Conservation (phyloP, 352 stramenopile genomes). For the Globisporangium abappressorium region DNA sequence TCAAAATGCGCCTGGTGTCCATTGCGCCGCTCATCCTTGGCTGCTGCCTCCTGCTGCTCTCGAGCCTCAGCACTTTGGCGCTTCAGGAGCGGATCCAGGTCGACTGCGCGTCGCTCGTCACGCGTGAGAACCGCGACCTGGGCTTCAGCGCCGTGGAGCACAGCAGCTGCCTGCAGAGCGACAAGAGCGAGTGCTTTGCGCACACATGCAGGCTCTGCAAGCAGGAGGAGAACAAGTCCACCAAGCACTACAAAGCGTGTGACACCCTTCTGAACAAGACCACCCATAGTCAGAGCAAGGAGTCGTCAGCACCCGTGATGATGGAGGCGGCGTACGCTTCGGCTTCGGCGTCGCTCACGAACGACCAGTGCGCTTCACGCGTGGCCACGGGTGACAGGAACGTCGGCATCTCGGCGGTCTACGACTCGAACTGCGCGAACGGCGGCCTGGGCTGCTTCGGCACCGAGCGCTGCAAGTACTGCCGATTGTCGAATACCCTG, state of each 20-base stretch:
- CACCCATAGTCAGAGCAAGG: background rate
- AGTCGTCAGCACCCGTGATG: background rate
- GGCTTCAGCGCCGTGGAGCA: slow-evolving; percentile 14
- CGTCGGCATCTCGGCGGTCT: slow-evolving; percentile 32
- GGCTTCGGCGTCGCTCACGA: slow-evolving; percentile 5
- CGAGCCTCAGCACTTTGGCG: background rate
- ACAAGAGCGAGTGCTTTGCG: slow-evolving; percentile 23
- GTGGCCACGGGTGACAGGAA: slow-evolving; percentile 29
- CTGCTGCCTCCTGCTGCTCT: background rate
- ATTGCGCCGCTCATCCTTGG: background rate
- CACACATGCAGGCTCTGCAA: slow-evolving; percentile 24
- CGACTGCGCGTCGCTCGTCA: background rate
- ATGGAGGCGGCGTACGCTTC: background rate
- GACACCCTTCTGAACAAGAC: background rate
- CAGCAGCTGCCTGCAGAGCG: background rate
- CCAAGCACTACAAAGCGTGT: slow-evolving; percentile 17
- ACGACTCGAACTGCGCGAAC: slow-evolving; percentile 17
- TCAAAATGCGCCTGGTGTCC: slow-evolving; percentile 1
- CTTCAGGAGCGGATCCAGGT: background rate
- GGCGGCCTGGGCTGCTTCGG: slow-evolving; percentile 38
- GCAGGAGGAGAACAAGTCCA: slow-evolving; percentile 6
- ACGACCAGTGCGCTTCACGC: slow-evolving; percentile 21
- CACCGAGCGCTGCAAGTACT: slow-evolving; percentile 24
- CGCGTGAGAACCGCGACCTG: background rate
- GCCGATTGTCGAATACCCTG: slow-evolving; percentile 17